phyloP scores from a whole-genome alignment of 352 stramenopile species.

The Globisporangium okanoganense region DNA sequence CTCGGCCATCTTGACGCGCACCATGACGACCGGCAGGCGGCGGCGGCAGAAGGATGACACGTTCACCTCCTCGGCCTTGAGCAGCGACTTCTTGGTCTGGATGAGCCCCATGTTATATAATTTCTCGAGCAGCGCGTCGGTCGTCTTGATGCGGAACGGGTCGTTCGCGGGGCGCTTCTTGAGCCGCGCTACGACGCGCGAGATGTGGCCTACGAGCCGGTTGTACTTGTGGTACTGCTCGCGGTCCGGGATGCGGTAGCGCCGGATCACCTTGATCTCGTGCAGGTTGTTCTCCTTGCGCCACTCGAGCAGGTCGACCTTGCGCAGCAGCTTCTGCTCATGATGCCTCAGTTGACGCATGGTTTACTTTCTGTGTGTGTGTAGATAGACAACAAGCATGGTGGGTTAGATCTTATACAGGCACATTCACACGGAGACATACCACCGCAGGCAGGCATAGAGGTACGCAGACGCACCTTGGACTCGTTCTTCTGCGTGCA shows the following conservation, averaged over 20 bases:
- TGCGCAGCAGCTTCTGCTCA: conserved; percentile 99
- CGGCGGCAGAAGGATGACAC: conserved; percentile 94
- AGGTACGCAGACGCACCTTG: neutral
- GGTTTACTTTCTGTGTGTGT: neutral
- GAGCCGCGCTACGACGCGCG: conserved; percentile 92
- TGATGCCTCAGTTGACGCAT: conserved; percentile 95
- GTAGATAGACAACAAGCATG: neutral
- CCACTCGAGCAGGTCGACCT: conserved; percentile 99
- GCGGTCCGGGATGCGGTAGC: conserved; percentile 97
- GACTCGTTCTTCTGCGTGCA: conserved; percentile 1
- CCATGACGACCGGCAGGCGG: conserved; percentile 98
- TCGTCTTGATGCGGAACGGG: conserved; percentile 96
- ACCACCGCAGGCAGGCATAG: neutral
- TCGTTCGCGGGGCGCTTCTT: conserved; percentile 94
- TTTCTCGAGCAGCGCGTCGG: conserved; percentile 96
- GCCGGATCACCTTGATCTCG: conserved; percentile 96
- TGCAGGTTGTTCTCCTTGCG: conserved; percentile 98
- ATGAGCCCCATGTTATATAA: conserved; percentile 98
- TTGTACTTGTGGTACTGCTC: conserved; percentile 99
- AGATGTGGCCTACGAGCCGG: conserved; percentile 95
- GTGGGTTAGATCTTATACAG: neutral
- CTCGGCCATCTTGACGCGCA: conserved; percentile 99
- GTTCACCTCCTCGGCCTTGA: conserved; percentile 96
- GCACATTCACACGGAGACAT: neutral
- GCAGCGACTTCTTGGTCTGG: conserved; percentile 94